Percentiles rank a stretch among this genome's conserved stretches.
These are phyloP conservation scores for Yamadazyma akitaensis DNA, from an alignment of 805 yeast species.

Conservation along the genomic window DNA sequence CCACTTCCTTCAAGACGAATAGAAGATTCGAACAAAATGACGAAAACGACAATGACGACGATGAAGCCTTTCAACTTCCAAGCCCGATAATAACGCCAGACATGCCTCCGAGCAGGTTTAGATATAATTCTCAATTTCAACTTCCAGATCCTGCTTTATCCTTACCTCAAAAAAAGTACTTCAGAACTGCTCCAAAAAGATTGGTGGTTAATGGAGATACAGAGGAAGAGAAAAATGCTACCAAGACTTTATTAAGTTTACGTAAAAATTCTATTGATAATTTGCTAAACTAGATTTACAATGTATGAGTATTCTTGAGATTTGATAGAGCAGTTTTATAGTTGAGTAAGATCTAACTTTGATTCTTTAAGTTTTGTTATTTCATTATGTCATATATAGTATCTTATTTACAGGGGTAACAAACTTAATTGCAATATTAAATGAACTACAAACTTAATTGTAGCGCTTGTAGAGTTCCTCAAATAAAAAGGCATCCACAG, in stretches of 20 bases:
- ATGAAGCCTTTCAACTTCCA: conserved; percentile 15
- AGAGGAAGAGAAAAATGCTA: conserved; percentile 28
- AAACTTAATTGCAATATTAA: background rate
- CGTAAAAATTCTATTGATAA: conserved; percentile 41
- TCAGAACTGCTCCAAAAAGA: conserved; percentile 28
- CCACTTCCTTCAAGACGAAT: background rate
- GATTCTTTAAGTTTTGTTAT: background rate
- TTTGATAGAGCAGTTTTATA: background rate
- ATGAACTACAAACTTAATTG: background rate
- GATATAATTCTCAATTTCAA: conserved; percentile 20
- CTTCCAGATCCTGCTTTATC: conserved; percentile 40
- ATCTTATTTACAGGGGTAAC: background rate
- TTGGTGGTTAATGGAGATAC: conserved; percentile 16
- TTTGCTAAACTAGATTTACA: conserved; percentile 28
- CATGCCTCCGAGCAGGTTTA: conserved; percentile 13
- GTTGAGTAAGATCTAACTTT: background rate
- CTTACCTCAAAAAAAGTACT: conserved; percentile 28
- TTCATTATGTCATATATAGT: background rate
- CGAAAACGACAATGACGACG: conserved; percentile 10
- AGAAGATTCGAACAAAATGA: background rate
- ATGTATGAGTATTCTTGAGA: background rate
- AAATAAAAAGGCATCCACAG: conserved; percentile 2
- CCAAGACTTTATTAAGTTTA: conserved; percentile 36
- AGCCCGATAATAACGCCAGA: conserved; percentile 17
- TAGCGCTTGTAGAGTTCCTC: conserved; percentile 5